Percentiles rank a stretch among this genome's conserved stretches.
Conservation (phyloP, 2,329 filamentous ascomycete species). For the Emmonsiellopsis sp. region DNA sequence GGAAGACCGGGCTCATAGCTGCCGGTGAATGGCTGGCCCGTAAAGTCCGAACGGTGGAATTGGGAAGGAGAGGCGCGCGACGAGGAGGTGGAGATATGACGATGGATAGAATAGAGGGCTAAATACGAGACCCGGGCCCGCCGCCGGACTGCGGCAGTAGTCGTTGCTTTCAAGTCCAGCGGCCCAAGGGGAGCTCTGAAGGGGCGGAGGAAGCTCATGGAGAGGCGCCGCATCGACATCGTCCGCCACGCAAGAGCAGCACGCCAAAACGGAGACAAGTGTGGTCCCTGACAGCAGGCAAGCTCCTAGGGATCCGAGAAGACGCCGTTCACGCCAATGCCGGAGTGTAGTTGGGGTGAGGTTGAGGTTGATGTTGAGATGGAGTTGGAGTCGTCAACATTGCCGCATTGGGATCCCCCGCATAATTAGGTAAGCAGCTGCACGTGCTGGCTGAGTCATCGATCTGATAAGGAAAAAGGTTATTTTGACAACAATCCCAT, state of each 20-base stretch:
- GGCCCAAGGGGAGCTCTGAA: slow-evolving; percentile 13
- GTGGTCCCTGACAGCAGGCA: no score
- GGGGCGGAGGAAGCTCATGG: slow-evolving; percentile 2
- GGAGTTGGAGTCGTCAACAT: no score
- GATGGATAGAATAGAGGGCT: slow-evolving; percentile 23
- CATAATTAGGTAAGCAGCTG: no score
- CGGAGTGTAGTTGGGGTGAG: no score
- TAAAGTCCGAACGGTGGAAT: slow-evolving; percentile 55
- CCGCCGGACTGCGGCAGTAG: slow-evolving; percentile 20
- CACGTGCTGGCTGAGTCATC: no score
- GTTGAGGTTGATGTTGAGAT: no score
- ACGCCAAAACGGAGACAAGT: no score
- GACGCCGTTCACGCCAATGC: no score
- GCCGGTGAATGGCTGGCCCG: slow-evolving; percentile 52
- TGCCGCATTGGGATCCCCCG: no score
- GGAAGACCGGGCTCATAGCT: slow-evolving; percentile 55
- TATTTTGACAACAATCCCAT: neutral
- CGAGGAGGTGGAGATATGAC: slow-evolving; percentile 25
- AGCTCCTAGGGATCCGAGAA: no score
- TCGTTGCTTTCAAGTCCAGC: slow-evolving; percentile 32
- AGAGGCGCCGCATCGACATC: neutral
- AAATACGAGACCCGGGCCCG: slow-evolving; percentile 35
- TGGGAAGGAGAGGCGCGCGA: slow-evolving; percentile 34
- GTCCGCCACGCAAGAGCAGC: neutral
- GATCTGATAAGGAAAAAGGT: no score